Evolutionary conservation across 306 rosid genomes (phyloP).

Genomic region (Corylus heterophylla): DNA sequence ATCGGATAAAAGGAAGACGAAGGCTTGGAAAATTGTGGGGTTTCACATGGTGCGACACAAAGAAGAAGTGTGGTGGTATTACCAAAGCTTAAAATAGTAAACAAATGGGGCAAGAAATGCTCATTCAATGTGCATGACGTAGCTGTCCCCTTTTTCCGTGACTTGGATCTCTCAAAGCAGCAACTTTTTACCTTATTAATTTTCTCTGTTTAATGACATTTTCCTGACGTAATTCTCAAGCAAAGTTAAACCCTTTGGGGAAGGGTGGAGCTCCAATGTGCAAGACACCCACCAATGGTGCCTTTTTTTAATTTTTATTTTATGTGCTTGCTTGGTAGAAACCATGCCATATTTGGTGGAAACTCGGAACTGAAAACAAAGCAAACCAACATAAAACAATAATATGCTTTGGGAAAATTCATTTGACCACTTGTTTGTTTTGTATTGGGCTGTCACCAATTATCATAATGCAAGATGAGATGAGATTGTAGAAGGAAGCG

Average conservation of each 20-base stretch:
- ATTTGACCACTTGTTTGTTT: constrained; percentile 17
- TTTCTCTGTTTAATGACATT: constrained; percentile 8
- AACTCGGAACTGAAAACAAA: constrained; percentile 45
- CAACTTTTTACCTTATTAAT: not conserved
- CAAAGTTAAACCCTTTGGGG: constrained; percentile 20
- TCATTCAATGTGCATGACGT: constrained; percentile 28
- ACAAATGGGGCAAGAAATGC: not conserved
- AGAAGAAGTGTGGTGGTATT: too few species aligned
- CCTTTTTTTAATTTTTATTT: constrained; percentile 21
- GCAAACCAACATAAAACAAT: not conserved
- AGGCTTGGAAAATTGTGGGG: too few species aligned
- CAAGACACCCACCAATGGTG: constrained; percentile 4
- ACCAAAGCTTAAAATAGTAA: not conserved
- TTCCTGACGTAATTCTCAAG: constrained; percentile 38
- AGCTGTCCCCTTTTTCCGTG: constrained; percentile 28
- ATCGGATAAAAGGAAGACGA: too few species aligned
- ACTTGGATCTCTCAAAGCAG: constrained; percentile 40
- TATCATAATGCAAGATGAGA: not conserved
- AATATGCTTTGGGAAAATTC: constrained; percentile 30
- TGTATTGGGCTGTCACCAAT: not conserved
- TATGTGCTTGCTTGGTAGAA: constrained; percentile 35
- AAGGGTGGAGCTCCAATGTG: too few species aligned
- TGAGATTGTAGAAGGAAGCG: too few species aligned
- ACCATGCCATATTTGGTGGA: constrained; percentile 53
- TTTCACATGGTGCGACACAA: not conserved